These are phyloP conservation scores for Lepidium campestre DNA, from an alignment of 441 rosid genomes.

Conservation along the genomic window DNA sequence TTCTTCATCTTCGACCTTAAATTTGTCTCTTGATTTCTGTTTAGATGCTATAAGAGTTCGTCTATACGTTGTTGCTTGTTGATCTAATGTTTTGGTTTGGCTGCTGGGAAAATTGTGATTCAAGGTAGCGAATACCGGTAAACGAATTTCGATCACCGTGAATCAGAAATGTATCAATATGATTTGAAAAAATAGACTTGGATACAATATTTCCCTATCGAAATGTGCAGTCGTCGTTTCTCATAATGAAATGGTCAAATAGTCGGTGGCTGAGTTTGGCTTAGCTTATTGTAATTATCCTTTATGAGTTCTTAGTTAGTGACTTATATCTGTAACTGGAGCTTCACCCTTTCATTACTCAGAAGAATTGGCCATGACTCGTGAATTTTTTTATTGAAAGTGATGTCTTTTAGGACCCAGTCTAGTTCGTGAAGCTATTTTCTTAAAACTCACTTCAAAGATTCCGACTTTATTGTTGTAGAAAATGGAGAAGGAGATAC, in stretches of 20 bases:
- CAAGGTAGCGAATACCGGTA: neutral
- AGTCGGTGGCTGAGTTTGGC: neutral
- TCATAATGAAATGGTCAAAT: neutral
- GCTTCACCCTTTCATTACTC: neutral
- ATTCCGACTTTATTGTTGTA: constrained; percentile 21
- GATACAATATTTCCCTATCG: neutral
- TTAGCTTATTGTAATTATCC: neutral
- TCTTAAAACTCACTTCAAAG: neutral
- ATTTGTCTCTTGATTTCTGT: neutral
- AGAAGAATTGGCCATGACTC: neutral
- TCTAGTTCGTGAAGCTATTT: neutral
- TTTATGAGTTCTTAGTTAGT: neutral
- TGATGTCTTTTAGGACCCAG: neutral
- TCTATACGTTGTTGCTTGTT: neutral
- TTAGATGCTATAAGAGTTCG: neutral
- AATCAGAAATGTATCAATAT: neutral
- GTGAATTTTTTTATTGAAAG: neutral
- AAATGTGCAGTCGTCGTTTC: neutral
- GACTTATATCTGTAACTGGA: neutral
- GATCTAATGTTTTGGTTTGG: neutral
- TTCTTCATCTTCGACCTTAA: neutral
- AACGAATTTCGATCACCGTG: neutral
- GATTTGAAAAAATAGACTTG: neutral
- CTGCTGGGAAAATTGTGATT: neutral
- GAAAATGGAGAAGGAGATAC: constrained; percentile 89